These are phyloP conservation scores for Camellia sinensis DNA, from an alignment of 148 eudicot species.

Conservation along the genomic window DNA sequence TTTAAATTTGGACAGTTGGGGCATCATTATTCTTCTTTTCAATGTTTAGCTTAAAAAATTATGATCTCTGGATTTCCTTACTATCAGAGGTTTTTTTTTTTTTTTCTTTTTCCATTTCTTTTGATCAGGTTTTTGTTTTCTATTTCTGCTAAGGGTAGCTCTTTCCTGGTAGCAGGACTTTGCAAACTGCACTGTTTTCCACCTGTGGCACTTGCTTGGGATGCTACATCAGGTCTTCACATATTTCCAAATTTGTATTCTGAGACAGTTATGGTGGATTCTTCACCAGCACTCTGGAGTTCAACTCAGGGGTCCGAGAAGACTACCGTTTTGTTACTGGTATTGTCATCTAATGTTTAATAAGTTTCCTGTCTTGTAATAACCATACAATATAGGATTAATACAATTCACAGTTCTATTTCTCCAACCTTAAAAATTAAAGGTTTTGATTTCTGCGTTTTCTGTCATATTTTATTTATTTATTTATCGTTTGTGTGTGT, in stretches of 20 bases:
- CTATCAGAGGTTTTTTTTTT: too few relatives aligned
- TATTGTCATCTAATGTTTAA: slow-evolving; percentile 23
- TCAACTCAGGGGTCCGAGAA: slow-evolving; percentile 68
- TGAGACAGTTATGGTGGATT: slow-evolving; percentile 68
- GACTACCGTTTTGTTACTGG: slow-evolving; percentile 75
- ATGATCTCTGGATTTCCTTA: neutral
- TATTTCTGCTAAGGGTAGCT: slow-evolving; percentile 1
- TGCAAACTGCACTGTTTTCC: slow-evolving; percentile 97
- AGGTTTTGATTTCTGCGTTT: slow-evolving; percentile 15
- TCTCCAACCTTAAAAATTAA: neutral
- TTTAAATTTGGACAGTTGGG: neutral
- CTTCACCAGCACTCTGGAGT: slow-evolving; percentile 90
- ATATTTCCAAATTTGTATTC: slow-evolving; percentile 76
- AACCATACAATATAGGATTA: neutral
- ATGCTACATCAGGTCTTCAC: slow-evolving; percentile 76
- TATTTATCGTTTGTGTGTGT: slow-evolving; percentile 38
- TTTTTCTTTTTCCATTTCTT: neutral
- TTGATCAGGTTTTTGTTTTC: neutral
- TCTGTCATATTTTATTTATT: too few relatives aligned
- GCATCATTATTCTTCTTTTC: neutral
- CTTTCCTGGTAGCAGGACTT: slow-evolving; percentile 45
- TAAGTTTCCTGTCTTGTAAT: neutral
- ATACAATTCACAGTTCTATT: neutral
- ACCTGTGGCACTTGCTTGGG: slow-evolving; percentile 97
- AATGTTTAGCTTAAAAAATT: neutral